These are phyloP conservation scores for Penicillium antarcticum DNA, from an alignment of 495 filamentous ascomycete genomes.

Conservation along the genomic window DNA sequence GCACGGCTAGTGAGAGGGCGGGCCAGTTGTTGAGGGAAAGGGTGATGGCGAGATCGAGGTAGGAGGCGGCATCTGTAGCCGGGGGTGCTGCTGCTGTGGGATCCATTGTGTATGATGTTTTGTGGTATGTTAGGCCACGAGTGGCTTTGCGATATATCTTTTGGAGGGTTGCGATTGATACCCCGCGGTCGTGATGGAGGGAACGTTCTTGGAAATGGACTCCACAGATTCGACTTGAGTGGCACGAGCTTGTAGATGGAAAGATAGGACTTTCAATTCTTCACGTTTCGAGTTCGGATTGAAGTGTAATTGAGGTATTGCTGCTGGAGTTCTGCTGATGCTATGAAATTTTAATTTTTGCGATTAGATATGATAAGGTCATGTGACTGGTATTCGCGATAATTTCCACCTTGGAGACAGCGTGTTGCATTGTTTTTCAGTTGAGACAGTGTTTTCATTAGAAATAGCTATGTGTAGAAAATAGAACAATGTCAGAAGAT, in stretches of 20 bases:
- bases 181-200: constrained; percentile 11
- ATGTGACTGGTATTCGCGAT: constrained; percentile 1
- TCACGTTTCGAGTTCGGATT: background rate
- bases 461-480: too few relatives aligned
- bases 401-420: too few relatives aligned
- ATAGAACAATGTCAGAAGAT: too few relatives aligned
- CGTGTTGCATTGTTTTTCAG: too few relatives aligned
- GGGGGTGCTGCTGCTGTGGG: constrained; percentile 17
- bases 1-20: constrained; percentile 81
- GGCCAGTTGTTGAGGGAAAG: constrained; percentile 80
- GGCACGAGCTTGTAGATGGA: background rate
- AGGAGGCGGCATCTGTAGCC: constrained; percentile 22
- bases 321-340: background rate
- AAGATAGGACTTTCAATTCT: background rate
- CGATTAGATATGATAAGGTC: constrained; percentile 23
- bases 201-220: background rate
- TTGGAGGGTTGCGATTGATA: background rate
- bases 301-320: background rate
- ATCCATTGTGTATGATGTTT: constrained; percentile 21
- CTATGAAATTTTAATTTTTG: background rate
- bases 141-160: constrained; percentile 6
- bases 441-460: too few relatives aligned
- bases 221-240: background rate
- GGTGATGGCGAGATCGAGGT: constrained; percentile 82
- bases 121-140: background rate